phyloP scores from a whole-genome alignment of 768 basidiomycete species.

The Tylopilus balloui region DNA sequence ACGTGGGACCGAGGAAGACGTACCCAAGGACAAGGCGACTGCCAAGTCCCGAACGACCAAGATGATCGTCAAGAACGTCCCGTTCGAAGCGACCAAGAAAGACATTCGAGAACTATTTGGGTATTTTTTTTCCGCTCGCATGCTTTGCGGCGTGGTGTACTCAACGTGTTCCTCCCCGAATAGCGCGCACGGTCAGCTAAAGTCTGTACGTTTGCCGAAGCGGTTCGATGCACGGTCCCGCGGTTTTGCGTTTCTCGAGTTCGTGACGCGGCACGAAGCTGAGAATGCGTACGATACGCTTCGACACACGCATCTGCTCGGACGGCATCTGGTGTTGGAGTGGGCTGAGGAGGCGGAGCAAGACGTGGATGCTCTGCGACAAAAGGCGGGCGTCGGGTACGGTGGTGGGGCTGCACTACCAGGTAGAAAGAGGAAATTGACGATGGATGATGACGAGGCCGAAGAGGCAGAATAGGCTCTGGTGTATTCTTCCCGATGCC shows the following conservation, averaged over 20 bases:
- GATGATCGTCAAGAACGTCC: constrained; percentile 97
- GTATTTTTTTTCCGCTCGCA: constrained; percentile 43
- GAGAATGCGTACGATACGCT: constrained; percentile 84
- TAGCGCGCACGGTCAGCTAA: constrained; percentile 88
- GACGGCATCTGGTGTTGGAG: constrained; percentile 89
- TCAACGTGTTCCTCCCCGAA: not conserved
- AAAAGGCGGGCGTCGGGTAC: constrained; percentile 76
- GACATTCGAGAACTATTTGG: constrained; percentile 87
- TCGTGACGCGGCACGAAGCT: constrained; percentile 84
- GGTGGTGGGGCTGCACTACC: constrained; percentile 66
- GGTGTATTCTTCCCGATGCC: constrained; percentile 4
- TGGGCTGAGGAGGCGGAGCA: constrained; percentile 86
- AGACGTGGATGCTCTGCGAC: constrained; percentile 70
- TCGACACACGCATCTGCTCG: constrained; percentile 92
- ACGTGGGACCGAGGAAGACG: constrained; percentile 63
- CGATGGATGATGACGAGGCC: constrained; percentile 41
- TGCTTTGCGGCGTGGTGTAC: not conserved
- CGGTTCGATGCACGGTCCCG: constrained; percentile 86
- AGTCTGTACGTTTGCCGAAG: constrained; percentile 89
- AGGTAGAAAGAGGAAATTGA: constrained; percentile 70
- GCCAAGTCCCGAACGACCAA: constrained; percentile 74
- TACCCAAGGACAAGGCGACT: constrained; percentile 33
- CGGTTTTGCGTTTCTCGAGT: constrained; percentile 97
- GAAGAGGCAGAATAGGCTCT: constrained; percentile 25
- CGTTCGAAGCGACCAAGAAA: constrained; percentile 93